A percentile compares a stretch with the other conserved stretches of the same genome.
Evolutionary conservation across 129 eudicot species (phyloP).

Genomic region (Arctium minus): DNA sequence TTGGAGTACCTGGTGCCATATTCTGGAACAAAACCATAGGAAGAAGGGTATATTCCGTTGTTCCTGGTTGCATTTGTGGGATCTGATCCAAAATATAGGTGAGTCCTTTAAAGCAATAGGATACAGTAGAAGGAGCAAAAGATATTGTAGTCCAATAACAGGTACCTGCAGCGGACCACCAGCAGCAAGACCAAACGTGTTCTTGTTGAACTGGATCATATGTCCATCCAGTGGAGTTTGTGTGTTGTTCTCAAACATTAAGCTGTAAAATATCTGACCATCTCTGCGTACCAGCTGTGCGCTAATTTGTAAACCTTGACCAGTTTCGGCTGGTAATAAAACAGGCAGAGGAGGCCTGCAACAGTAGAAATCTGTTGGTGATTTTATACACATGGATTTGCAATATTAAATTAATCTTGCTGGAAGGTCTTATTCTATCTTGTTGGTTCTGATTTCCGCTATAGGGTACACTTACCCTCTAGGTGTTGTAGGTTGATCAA

Average conservation of each 20-base stretch:
- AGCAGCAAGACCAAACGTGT: constrained; percentile 75
- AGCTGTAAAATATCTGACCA: constrained; percentile 70
- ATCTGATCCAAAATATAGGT: constrained; percentile 36
- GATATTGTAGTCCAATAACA: not conserved
- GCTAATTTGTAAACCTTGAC: constrained; percentile 80
- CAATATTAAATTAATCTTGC: not conserved
- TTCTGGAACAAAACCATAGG: constrained; percentile 74
- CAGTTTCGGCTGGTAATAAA: constrained; percentile 53
- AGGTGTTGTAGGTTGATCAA: constrained; percentile 61
- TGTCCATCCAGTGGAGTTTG: constrained; percentile 60
- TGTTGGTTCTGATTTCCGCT: not conserved
- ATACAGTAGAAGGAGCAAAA: not conserved
- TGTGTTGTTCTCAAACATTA: constrained; percentile 64
- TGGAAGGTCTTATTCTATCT: not conserved
- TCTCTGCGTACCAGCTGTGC: constrained; percentile 72
- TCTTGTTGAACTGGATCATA: constrained; percentile 80
- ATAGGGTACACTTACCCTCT: constrained; percentile 41
- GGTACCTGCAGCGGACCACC: constrained; percentile 63
- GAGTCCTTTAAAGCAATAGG: not conserved
- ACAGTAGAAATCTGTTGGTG: constrained; percentile 7
- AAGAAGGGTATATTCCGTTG: constrained; percentile 56
- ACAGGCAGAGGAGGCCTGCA: constrained; percentile 73
- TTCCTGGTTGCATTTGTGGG: constrained; percentile 68
- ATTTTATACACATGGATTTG: not conserved
- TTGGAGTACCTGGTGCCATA: constrained; percentile 64